These are phyloP conservation scores for Mycena galericulata DNA, from an alignment of 768 basidiomycete genomes.

Conservation along the genomic window DNA sequence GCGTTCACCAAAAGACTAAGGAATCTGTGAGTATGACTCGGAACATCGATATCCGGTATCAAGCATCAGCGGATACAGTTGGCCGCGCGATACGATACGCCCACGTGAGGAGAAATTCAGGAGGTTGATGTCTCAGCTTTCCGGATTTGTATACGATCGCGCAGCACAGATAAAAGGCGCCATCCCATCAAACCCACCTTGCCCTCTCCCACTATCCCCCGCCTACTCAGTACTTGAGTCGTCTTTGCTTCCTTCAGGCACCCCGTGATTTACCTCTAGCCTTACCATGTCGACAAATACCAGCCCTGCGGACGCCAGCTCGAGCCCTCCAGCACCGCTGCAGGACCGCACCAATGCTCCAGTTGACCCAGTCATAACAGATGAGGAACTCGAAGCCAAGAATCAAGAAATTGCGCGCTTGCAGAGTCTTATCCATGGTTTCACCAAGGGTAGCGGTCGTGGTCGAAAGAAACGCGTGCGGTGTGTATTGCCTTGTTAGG, in stretches of 20 bases:
- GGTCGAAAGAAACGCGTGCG: neutral
- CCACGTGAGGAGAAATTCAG: conserved; percentile 2
- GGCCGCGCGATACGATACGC: too few species aligned
- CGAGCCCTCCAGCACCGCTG: too few species aligned
- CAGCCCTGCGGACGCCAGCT: neutral
- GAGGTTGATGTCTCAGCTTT: neutral
- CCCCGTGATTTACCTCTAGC: neutral
- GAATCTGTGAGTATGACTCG: too few species aligned
- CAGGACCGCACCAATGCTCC: neutral
- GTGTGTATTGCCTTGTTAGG: conserved; percentile 15
- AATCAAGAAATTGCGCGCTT: neutral
- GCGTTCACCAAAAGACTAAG: too few species aligned
- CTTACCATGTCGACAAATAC: neutral
- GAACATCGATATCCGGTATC: too few species aligned
- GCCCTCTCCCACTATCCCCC: neutral
- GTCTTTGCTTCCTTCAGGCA: neutral
- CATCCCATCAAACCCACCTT: neutral
- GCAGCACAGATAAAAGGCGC: neutral
- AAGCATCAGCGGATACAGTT: too few species aligned
- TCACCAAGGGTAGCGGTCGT: neutral
- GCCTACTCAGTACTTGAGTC: too few species aligned
- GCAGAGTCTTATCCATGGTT: neutral
- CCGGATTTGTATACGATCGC: too few species aligned
- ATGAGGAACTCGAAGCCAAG: neutral
- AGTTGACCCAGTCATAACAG: too few species aligned